Percentiles rank a stretch among this genome's conserved stretches.
phyloP scores from a whole-genome alignment of 176 grass and related monocot genomes.

The Avena eriantha region DNA sequence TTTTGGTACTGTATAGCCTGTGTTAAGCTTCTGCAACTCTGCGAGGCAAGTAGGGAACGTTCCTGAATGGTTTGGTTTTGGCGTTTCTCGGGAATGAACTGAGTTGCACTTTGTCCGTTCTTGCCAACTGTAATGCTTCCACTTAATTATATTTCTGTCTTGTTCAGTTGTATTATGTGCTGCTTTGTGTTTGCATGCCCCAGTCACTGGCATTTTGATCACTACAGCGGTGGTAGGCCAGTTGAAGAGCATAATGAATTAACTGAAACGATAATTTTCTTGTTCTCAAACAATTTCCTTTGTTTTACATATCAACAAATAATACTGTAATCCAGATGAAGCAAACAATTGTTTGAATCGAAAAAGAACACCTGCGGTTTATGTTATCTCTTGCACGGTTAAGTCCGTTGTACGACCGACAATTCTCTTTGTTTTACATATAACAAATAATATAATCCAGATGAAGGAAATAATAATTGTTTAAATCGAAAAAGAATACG shows the following conservation, averaged over 20 bases:
- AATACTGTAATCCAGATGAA: background rate
- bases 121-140: constrained; percentile 2
- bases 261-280: too few species aligned
- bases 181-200: background rate
- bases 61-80: constrained; percentile 57
- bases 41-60: constrained; percentile 33
- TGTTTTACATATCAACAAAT: background rate
- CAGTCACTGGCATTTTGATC: background rate
- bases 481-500: background rate
- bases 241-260: background rate
- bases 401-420: background rate
- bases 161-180: background rate
- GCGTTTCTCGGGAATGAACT: constrained; percentile 42
- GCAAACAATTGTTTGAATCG: background rate
- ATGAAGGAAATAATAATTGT: background rate
- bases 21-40: constrained; percentile 40
- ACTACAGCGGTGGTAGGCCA: background rate
- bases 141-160: background rate
- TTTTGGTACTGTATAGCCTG: constrained; percentile 55
- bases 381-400: too few species aligned
- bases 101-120: constrained; percentile 36
- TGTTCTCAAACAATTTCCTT: background rate
- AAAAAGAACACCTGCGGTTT: background rate
- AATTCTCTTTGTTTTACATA: too few species aligned
- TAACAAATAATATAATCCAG: background rate